phyloP scores from a whole-genome alignment of 768 basidiomycete genomes.

The Psilocybe sp. region DNA sequence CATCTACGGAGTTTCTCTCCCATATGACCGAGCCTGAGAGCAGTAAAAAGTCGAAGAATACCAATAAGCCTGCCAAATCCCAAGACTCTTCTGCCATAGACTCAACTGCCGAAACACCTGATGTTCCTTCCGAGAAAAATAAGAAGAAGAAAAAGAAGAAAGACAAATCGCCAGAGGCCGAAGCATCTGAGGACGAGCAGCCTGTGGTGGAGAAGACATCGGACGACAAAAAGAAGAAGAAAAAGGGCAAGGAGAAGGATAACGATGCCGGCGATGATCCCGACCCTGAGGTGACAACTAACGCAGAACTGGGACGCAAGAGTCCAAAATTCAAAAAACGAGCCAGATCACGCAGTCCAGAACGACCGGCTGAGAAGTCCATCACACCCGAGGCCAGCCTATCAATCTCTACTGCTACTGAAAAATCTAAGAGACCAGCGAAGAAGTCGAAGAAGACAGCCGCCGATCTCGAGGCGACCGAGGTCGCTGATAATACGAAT shows the following conservation, averaged over 20 bases:
- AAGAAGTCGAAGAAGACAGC: constrained; percentile 15
- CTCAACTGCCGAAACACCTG: too few species aligned
- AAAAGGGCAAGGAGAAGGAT: constrained; percentile 6
- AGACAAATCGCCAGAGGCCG: not conserved
- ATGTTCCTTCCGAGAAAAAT: too few species aligned
- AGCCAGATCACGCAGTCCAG: not conserved
- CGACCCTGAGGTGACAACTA: not conserved
- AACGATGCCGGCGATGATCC: not conserved
- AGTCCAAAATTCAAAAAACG: constrained; percentile 15
- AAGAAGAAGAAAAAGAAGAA: too few species aligned
- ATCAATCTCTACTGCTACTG: not conserved
- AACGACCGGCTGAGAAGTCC: not conserved
- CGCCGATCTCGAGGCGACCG: not conserved
- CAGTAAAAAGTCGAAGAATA: not conserved
- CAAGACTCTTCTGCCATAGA: too few species aligned
- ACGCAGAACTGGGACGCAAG: not conserved
- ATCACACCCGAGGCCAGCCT: not conserved
- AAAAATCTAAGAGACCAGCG: not conserved
- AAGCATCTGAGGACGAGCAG: not conserved
- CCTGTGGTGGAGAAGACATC: not conserved
- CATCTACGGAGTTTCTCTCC: not conserved
- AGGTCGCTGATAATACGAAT: not conserved
- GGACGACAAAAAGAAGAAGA: constrained; percentile 9
- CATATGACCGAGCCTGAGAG: not conserved
- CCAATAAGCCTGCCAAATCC: too few species aligned